Evolutionary conservation across 1,139 yeast species (phyloP).

Genomic region (Geotrichum candidum): DNA sequence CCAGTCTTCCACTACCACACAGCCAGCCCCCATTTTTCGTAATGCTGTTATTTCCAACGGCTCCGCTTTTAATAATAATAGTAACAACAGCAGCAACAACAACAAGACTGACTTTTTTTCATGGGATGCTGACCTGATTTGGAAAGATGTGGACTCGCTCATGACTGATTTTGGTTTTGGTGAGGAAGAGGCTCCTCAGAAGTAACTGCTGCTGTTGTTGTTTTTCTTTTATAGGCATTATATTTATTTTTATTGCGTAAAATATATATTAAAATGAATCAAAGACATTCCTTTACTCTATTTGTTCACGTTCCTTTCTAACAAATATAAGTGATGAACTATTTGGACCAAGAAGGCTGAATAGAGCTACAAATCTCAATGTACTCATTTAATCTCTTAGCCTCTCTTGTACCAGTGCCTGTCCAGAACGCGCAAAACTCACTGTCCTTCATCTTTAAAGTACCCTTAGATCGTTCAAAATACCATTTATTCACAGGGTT

Average conservation of each 20-base stretch:
- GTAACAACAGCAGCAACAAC: background rate
- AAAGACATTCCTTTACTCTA: background rate
- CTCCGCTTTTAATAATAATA: background rate
- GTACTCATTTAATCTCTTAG: constrained; percentile 34
- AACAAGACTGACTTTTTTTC: constrained; percentile 18
- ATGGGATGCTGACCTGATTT: constrained; percentile 67
- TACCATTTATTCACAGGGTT: constrained; percentile 98
- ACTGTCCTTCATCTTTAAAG: constrained; percentile 47
- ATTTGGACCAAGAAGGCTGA: constrained; percentile 36
- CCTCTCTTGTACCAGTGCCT: constrained; percentile 42
- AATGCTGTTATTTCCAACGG: background rate
- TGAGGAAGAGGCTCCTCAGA: constrained; percentile 35
- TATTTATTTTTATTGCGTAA: background rate
- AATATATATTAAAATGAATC: background rate
- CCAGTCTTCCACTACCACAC: background rate
- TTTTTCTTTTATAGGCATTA: background rate
- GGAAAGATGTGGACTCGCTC: constrained; percentile 85
- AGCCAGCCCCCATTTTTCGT: no score
- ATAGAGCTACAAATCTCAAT: constrained; percentile 40
- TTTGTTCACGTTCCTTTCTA: background rate
- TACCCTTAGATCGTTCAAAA: constrained; percentile 82
- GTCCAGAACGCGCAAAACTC: constrained; percentile 68
- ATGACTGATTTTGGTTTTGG: constrained; percentile 95
- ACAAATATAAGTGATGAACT: background rate
- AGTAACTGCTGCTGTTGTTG: background rate